Evolutionary conservation across 1,139 yeast genomes (phyloP).

Genomic region (Yamadazyma taylorii): DNA sequence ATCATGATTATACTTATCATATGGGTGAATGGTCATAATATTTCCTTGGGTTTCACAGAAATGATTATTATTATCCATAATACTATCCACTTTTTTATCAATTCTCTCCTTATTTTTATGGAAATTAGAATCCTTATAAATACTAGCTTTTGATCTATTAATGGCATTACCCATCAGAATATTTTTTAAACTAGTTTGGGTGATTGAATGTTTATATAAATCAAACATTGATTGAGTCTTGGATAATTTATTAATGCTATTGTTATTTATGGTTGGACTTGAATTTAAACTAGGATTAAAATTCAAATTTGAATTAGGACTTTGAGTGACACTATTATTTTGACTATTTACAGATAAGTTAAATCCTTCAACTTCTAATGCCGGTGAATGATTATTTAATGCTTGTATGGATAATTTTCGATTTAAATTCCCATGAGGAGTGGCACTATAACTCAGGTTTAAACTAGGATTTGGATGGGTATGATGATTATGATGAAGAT

Average conservation of each 20-base stretch:
- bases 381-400: conserved; percentile 50
- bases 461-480: conserved; percentile 9
- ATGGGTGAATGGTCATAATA: conserved; percentile 6
- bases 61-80: conserved; percentile 23
- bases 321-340: conserved; percentile 6
- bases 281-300: conserved; percentile 1
- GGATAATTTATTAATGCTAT: conserved; percentile 29
- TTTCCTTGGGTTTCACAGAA: conserved; percentile 4
- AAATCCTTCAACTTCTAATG: conserved; percentile 45
- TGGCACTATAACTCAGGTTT: conserved; percentile 3
- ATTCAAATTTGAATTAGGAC: conserved; percentile 4
- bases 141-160: conserved; percentile 13
- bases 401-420: conserved; percentile 33
- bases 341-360: conserved; percentile 24
- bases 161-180: conserved; percentile 12
- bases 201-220: conserved; percentile 18
- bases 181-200: conserved; percentile 5
- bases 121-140: conserved; percentile 19
- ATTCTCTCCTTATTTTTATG: conserved; percentile 26
- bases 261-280: conserved; percentile 15
- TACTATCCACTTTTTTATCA: conserved; percentile 25
- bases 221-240: conserved; percentile 44
- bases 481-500: conserved; percentile 15
- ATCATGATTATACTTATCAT: not conserved
- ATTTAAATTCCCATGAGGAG: conserved; percentile 17